Base-by-base conservation (phyloP, 2,329 filamentous ascomycete species). In the Colletotrichum viniferum region DNA sequence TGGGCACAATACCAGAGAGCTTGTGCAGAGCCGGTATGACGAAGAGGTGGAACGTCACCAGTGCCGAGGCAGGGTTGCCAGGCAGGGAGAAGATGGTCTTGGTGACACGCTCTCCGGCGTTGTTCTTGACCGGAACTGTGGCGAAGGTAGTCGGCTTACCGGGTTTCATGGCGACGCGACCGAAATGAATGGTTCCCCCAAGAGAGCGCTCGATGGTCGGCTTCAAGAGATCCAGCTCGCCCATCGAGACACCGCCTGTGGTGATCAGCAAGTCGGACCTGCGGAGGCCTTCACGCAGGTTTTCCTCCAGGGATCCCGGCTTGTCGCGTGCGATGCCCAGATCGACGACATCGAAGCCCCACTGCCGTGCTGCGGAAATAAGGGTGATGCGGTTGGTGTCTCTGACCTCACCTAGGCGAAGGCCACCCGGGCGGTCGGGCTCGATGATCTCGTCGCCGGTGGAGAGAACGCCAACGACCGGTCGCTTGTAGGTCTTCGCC, bases 121-220 rank as follows among this genome's bases (percentile, higher is more conserved):
- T 90, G 74, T 91, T 87, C 83, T 92, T 93, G 52, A 90, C 87
- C 2, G 95, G 93, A 0, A 98, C 90, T 0, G 95, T 98, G 4
- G 97, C 97, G 83, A 99, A 99, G 0, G 97, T 99, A 0, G 96
- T 98, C 3, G 97, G 97, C 85, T 98, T 99, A 6, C 97, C 97
- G 0, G 97, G 97, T 87, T 99, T 99, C 97, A 99, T 98, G 70
- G 94, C 91, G 4, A 99, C 97, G 4, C 97, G 94, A 28, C 97
- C 97, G 80, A 99, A 99, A 84, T 98, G 97, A 78, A 99, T 98
- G 0, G 93, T 97, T 9, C 97, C 97, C 72, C 96, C 95, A 1
- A 99, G 90, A 2, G 92, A 89, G 56, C 96, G 93, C 86, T 98
- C 97, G 80, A 99, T 95, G 0, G 96, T 98, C 0, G 97, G 96